These are phyloP conservation scores for Rhizopus microsporus DNA, from an alignment of 371 early-diverging fungal species.

Conservation along the genomic window DNA sequence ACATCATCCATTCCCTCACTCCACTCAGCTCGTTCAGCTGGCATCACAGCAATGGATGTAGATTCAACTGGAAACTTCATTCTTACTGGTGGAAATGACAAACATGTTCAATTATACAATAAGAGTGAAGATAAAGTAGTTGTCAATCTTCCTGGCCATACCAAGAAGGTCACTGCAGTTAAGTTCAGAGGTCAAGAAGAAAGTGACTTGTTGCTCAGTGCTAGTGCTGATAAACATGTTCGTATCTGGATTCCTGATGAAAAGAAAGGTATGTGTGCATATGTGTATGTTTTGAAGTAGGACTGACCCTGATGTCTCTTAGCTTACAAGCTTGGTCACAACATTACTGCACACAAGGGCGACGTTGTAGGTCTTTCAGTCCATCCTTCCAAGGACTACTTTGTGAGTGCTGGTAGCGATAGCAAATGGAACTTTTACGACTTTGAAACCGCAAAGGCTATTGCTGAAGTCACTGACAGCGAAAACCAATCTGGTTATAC, in stretches of 20 bases:
- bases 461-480: constrained; percentile 50
- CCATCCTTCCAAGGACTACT: constrained; percentile 80
- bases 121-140: constrained; percentile 65
- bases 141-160: constrained; percentile 78
- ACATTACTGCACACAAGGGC: constrained; percentile 65
- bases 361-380: constrained; percentile 74
- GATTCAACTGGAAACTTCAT: constrained; percentile 63
- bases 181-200: constrained; percentile 62
- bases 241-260: constrained; percentile 69
- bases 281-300: no score
- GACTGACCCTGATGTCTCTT: not conserved
- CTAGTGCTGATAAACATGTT: constrained; percentile 82
- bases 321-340: constrained; percentile 60
- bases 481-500: constrained; percentile 56
- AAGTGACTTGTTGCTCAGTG: constrained; percentile 66
- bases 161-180: constrained; percentile 74
- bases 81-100: constrained; percentile 83
- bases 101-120: constrained; percentile 73
- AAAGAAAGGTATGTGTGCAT: constrained; percentile 12
- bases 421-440: constrained; percentile 84
- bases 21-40: constrained; percentile 78
- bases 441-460: constrained; percentile 62
- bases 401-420: constrained; percentile 75
- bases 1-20: constrained; percentile 62
- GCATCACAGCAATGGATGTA: constrained; percentile 73